Conservation (phyloP, 768 basidiomycete species). For the Lyophyllum shimeji region DNA sequence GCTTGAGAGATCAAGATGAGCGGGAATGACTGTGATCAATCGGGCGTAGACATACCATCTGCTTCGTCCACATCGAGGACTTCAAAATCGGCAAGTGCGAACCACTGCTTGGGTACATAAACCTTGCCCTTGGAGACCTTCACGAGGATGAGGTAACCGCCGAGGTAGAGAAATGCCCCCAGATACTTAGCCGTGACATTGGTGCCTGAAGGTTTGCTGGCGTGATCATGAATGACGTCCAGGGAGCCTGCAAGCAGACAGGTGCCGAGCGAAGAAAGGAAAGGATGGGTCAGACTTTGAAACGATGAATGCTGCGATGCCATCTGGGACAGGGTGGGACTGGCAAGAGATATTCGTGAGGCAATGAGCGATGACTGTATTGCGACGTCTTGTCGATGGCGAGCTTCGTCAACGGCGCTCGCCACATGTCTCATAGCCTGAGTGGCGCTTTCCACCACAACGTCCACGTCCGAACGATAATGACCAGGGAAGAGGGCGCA, state of each 20-base stretch:
- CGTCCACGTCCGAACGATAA: slow-evolving; percentile 35
- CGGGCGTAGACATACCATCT: slow-evolving; percentile 59
- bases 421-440: slow-evolving; percentile 78
- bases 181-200: slow-evolving; percentile 81
- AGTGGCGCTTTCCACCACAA: slow-evolving; percentile 52
- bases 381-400: slow-evolving; percentile 60
- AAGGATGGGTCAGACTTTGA: slow-evolving; percentile 47
- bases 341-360: slow-evolving; percentile 55
- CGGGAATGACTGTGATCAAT: slow-evolving; percentile 1
- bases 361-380: slow-evolving; percentile 67
- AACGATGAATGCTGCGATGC: slow-evolving; percentile 27
- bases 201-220: slow-evolving; percentile 41
- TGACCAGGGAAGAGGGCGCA: slow-evolving; percentile 21
- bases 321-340: slow-evolving; percentile 25
- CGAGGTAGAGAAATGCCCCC: slow-evolving; percentile 85
- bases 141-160: slow-evolving; percentile 83
- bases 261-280: slow-evolving; percentile 72
- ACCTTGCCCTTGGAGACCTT: slow-evolving; percentile 79
- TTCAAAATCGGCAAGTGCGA: slow-evolving; percentile 73
- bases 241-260: slow-evolving; percentile 83
- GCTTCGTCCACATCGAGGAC: slow-evolving; percentile 66
- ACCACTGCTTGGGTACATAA: slow-evolving; percentile 91
- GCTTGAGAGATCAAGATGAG: slow-evolving; percentile 41
- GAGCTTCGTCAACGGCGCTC: slow-evolving; percentile 78
- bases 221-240: slow-evolving; percentile 78